These are phyloP conservation scores for Colletotrichum paranaense DNA, from an alignment of 2,329 filamentous ascomycete genomes.

Conservation along the genomic window DNA sequence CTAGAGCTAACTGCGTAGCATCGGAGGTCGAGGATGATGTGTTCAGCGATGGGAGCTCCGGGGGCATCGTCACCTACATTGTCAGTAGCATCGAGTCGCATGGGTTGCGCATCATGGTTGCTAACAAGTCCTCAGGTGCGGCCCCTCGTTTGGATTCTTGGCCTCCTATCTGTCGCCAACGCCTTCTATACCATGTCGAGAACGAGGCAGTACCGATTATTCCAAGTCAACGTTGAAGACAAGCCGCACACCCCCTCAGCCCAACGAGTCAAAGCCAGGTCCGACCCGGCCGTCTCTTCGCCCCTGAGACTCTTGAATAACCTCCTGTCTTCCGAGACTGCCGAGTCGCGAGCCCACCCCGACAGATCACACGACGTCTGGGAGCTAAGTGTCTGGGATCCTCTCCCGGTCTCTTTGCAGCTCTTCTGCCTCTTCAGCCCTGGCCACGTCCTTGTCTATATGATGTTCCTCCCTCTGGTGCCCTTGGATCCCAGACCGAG, in stretches of 20 bases:
- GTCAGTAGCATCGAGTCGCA: conserved; percentile 52
- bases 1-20: conserved; percentile 78
- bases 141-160: conserved; percentile 77
- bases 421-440: conserved; percentile 94
- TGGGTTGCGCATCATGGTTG: conserved; percentile 19
- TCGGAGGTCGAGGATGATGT: conserved; percentile 77
- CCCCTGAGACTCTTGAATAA: conserved; percentile 81
- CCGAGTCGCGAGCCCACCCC: conserved; percentile 87
- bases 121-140: conserved; percentile 63
- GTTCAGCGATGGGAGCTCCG: conserved; percentile 78
- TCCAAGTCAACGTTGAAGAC: conserved; percentile 85
- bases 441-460: conserved; percentile 91
- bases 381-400: conserved; percentile 95
- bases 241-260: conserved; percentile 85
- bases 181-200: conserved; percentile 84
- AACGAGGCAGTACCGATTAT: conserved; percentile 89
- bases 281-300: conserved; percentile 80
- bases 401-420: conserved; percentile 82
- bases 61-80: conserved; percentile 71
- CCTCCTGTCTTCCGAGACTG: conserved; percentile 74
- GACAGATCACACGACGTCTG: conserved; percentile 88
- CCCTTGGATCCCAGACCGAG: conserved; percentile 84
- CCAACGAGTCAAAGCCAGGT: conserved; percentile 88
- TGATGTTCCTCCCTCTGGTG: conserved; percentile 84
- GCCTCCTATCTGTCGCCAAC: conserved; percentile 77